Base-by-base conservation (phyloP, 2,329 filamentous ascomycete species). In the Acarospora socialis region DNA sequence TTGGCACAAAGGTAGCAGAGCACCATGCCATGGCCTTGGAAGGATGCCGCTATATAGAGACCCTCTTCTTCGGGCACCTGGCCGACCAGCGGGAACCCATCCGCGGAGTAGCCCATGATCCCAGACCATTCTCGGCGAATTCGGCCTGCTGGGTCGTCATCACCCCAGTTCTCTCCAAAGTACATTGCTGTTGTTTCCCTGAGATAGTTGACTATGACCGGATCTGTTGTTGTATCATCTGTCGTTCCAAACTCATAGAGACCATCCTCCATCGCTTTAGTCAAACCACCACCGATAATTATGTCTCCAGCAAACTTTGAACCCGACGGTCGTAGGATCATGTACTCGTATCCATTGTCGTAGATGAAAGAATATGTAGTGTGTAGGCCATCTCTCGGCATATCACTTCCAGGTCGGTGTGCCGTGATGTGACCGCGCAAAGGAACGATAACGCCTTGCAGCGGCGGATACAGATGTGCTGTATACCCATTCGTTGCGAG, bases 401-500 rank as follows among this genome's bases (percentile, higher is more conserved):
- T 50, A 3, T 30, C 41, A 44, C 39, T 27, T 7, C 59, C 49
- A 28, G 55, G 42, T 14, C 52, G 32, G 24, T 57, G 35, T 15
- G 7, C 53, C 46, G n/a, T 54, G 51, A 20, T 43, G 40, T 39
- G 34, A 1, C 81, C 83, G 15, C 80, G 65, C 2, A 80, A 74
- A 0, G 86, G 86, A 2, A 86, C 70, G 40, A 92, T 78, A 6
- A 84, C 63, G 41, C 75, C 70, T 6, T 68, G 61, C 43, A 87
- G 77, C 20, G 59, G 49, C 0, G 81, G 81, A 2, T 87, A 57
- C 3, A 93, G 63, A 38, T 75, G 66, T 1, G 81, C 81, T 0
- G 82, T 86, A 53, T 92, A 92, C 3, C 64, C 86, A 48, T 93
- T 93, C 1, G 79, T 87, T 4, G 81, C 78, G 10, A 92, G 66